Conservation (phyloP, 441 rosid genomes). For the Syzygium malaccense region DNA sequence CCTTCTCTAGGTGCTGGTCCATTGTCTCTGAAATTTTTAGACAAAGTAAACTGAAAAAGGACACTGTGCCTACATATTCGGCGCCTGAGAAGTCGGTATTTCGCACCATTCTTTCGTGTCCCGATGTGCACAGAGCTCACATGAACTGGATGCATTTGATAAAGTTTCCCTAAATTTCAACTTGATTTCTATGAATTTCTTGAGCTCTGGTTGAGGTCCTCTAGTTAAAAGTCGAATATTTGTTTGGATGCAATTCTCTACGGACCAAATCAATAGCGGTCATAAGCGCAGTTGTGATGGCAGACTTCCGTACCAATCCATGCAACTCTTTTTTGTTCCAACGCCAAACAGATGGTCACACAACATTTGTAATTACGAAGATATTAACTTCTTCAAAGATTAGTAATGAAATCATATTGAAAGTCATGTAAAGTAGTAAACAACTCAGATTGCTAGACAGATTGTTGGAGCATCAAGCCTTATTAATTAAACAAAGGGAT, state of each 20-base stretch:
- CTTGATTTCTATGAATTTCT: background rate
- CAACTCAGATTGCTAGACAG: background rate
- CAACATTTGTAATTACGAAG: background rate
- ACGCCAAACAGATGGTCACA: fast-evolving
- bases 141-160: background rate
- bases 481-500: background rate
- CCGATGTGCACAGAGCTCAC: background rate
- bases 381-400: background rate
- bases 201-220: background rate
- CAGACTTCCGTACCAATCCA: background rate
- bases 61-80: background rate
- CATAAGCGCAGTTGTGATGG: fast-evolving
- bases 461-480: background rate
- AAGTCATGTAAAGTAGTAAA: background rate
- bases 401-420: background rate
- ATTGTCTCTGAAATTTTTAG: background rate
- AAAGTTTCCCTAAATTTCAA: background rate
- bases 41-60: background rate
- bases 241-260: background rate
- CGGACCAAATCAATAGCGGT: background rate
- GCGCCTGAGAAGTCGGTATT: background rate
- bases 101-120: background rate
- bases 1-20: background rate
- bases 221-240: background rate
- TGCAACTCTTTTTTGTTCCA: background rate